phyloP scores from a whole-genome alignment of 345 rosid species.

The Bruguiera sexangula region DNA sequence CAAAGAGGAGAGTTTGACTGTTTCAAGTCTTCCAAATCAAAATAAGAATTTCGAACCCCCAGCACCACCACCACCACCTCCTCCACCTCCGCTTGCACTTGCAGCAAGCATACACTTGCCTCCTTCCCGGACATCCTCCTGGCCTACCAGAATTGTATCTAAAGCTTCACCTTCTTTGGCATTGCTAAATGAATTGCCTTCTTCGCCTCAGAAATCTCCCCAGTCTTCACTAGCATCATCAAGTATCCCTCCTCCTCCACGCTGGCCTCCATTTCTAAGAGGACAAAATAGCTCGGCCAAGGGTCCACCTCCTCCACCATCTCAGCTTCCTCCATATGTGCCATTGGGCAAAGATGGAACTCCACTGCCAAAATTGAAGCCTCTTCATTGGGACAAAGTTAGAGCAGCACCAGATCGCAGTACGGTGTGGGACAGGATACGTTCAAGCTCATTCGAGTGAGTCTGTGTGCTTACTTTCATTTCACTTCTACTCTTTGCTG shows the following conservation, averaged over 20 bases:
- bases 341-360: constrained; percentile 69
- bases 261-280: constrained; percentile 52
- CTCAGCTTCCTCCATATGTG: constrained; percentile 38
- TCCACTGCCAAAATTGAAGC: constrained; percentile 83
- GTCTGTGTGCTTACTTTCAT: constrained; percentile 19
- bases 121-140: constrained; percentile 12
- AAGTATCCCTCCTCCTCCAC: constrained; percentile 54
- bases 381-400: constrained; percentile 99
- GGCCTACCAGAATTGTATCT: constrained; percentile 12
- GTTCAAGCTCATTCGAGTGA: constrained; percentile 96
- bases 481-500: constrained; percentile 5
- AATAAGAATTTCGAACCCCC: constrained; percentile 18
- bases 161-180: constrained; percentile 31
- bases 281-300: constrained; percentile 28
- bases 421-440: constrained; percentile 93
- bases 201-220: constrained; percentile 28
- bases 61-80: constrained; percentile 35
- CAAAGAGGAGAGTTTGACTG: not conserved
- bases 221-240: constrained; percentile 17
- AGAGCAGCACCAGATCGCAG: constrained; percentile 79
- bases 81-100: constrained; percentile 34
- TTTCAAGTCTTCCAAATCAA: constrained; percentile 10
- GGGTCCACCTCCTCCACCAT: constrained; percentile 72
- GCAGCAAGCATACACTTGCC: constrained; percentile 12
- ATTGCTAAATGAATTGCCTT: constrained; percentile 10